Base-by-base conservation (phyloP, 305 asterid species). In the Fraxinus platypoda region DNA sequence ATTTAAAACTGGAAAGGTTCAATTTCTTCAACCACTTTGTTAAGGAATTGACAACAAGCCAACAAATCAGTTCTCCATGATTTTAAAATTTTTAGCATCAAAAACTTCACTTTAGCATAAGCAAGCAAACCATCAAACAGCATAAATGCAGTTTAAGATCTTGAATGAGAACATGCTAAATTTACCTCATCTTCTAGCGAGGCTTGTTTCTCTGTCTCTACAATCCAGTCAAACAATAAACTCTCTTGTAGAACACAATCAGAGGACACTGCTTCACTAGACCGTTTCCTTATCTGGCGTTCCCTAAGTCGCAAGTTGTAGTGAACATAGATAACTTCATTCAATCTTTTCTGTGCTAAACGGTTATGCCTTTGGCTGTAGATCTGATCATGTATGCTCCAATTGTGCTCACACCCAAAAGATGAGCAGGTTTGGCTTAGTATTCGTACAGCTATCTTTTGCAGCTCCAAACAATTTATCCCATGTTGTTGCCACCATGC, bases 401-500 rank as follows among this genome's bases (percentile, higher is more conserved):
- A 93, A 88, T 89, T 95, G 85, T 95, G 98, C 85, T 91, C 98
- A 83, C 95, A 92, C 68, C 95, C 96, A 85, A 90, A 89, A 66
- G 98, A 90, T 38, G 98, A 95, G 91, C 98, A 93, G 66, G 94
- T 93, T 85, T 95, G 98, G 87, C 98, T 95, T 62, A 95, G 88
- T 85, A 95, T 95, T 57, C 98, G 97, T 77, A 95, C 95, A 66
- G 98, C 95, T 85, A 93, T 93, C 41, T 91, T 83, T 86, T 93
- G 98, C 82, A 95, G 92, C 95, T 95, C 98, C 89, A 95, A 83
- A 77, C 98, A 93, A 89, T 92, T 93, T 85, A 93, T 91, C 78
- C 98, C 98, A 79, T 95, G 98, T 80, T 93, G 98, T 85, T 90
- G 97, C 98, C 98, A 95, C 98, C 98, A 95, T 81, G 98, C 96